These are phyloP conservation scores for Glycine tomentella DNA, from an alignment of 306 rosid species.

Conservation along the genomic window DNA sequence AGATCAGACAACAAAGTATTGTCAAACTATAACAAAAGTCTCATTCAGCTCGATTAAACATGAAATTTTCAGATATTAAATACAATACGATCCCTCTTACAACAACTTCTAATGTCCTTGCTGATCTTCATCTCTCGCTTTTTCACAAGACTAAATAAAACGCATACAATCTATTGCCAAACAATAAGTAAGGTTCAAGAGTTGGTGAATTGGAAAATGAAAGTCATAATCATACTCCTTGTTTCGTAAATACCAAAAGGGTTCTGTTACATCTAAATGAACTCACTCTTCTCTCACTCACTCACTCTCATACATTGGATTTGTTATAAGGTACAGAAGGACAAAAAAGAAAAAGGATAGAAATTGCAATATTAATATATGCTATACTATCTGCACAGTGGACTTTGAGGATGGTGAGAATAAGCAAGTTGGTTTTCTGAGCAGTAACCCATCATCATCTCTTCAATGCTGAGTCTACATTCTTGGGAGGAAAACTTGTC, in stretches of 20 bases:
- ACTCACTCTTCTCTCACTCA: slow-evolving; percentile 32
- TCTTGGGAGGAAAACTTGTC: slow-evolving; percentile 51
- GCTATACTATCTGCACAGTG: slow-evolving; percentile 73
- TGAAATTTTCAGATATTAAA: too few species aligned
- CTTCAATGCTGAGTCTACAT: slow-evolving; percentile 52
- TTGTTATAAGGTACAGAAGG: slow-evolving; percentile 28
- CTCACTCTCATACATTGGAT: slow-evolving; percentile 28
- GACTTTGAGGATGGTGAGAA: slow-evolving; percentile 78
- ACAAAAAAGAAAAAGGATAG: not conserved
- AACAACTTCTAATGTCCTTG: not conserved
- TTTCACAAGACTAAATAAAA: too few species aligned
- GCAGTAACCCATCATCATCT: slow-evolving; percentile 49
- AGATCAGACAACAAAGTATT: not conserved
- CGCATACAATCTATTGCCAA: not conserved
- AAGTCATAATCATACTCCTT: slow-evolving; percentile 13
- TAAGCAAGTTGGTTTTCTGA: slow-evolving; percentile 57
- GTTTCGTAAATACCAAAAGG: slow-evolving; percentile 41
- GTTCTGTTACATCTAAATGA: slow-evolving; percentile 44
- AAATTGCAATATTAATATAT: slow-evolving; percentile 15
- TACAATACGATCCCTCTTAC: too few species aligned
- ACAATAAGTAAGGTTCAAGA: not conserved
- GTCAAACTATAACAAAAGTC: too few species aligned
- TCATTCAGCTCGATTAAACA: too few species aligned
- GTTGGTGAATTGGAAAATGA: slow-evolving; percentile 15
- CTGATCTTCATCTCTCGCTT: not conserved